phyloP scores from a whole-genome alignment of 1,284 basidiomycete genomes.

The Apiotrichum gamsii region DNA sequence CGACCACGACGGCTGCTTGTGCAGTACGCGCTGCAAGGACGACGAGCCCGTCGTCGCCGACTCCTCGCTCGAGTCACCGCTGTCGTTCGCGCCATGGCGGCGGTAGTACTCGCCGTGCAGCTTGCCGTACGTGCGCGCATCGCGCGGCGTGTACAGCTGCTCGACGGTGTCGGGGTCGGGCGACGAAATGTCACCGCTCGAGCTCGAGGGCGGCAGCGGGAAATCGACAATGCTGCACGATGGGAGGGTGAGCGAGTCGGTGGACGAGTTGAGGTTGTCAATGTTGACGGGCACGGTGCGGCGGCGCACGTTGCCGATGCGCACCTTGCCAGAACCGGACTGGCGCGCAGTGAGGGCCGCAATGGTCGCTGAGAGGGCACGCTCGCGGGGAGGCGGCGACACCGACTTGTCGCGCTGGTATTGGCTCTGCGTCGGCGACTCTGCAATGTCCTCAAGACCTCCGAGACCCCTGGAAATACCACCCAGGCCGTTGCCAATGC shows the following conservation, averaged over 20 bases:
- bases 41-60: neutral
- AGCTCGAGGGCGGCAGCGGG: constrained; percentile 19
- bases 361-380: constrained; percentile 11
- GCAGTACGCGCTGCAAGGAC: neutral
- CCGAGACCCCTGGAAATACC: too few species aligned
- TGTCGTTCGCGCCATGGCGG: neutral
- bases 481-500: neutral
- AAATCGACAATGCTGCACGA: constrained; percentile 13
- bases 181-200: constrained; percentile 12
- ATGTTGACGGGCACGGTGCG: constrained; percentile 15
- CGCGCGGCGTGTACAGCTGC: constrained; percentile 18
- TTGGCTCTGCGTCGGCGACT: constrained; percentile 2
- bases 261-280: constrained; percentile 16
- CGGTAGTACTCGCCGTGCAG: constrained; percentile 3
- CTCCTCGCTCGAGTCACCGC: constrained; percentile 6
- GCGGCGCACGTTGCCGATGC: neutral
- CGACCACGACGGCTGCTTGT: constrained; percentile 15
- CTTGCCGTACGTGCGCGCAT: constrained; percentile 4
- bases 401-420: neutral
- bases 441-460: constrained; percentile 9
- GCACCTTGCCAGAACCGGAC: neutral
- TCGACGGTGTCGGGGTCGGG: constrained; percentile 19
- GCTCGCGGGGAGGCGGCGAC: constrained; percentile 1
- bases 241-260: constrained; percentile 13
- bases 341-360: constrained; percentile 6